These are phyloP conservation scores for Pisolithus thermaeus DNA, from an alignment of 1,284 basidiomycete genomes.

Conservation along the genomic window DNA sequence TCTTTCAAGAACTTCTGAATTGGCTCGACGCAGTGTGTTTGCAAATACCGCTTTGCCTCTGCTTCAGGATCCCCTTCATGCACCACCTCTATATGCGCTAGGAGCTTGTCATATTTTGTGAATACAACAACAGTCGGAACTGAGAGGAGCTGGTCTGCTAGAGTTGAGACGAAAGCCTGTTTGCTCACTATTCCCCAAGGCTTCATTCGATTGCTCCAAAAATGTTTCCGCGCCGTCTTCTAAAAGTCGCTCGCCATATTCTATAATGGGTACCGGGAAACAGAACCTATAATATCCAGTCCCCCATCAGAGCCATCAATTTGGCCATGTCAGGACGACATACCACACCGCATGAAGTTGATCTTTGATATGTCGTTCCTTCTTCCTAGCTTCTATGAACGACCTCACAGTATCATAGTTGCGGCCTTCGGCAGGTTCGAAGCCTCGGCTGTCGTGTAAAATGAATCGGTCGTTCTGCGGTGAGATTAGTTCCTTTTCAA, in stretches of 20 bases:
- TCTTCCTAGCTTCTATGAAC: conserved; percentile 10
- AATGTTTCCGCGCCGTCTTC: neutral
- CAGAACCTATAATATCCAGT: conserved; percentile 1
- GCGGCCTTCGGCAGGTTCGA: conserved; percentile 18
- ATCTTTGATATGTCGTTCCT: neutral
- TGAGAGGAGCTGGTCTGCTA: neutral
- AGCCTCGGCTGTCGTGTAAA: conserved; percentile 27
- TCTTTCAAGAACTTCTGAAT: neutral
- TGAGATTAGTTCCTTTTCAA: conserved; percentile 18
- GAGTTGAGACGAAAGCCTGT: neutral
- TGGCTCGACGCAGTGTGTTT: neutral
- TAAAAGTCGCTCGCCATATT: neutral
- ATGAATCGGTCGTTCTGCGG: conserved; percentile 20
- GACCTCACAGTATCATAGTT: conserved; percentile 15
- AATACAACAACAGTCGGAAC: conserved; percentile 2
- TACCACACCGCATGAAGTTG: conserved; percentile 4
- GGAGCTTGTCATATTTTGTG: neutral
- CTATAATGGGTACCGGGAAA: neutral
- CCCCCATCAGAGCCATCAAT: no score
- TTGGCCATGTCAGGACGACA: neutral
- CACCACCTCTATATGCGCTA: no score
- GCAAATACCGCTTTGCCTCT: neutral
- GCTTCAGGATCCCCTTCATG: neutral
- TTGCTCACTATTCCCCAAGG: neutral
- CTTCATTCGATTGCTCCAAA: neutral